Evolutionary conservation across 1,284 basidiomycete genomes (phyloP).

Genomic region (Trametes sp.): DNA sequence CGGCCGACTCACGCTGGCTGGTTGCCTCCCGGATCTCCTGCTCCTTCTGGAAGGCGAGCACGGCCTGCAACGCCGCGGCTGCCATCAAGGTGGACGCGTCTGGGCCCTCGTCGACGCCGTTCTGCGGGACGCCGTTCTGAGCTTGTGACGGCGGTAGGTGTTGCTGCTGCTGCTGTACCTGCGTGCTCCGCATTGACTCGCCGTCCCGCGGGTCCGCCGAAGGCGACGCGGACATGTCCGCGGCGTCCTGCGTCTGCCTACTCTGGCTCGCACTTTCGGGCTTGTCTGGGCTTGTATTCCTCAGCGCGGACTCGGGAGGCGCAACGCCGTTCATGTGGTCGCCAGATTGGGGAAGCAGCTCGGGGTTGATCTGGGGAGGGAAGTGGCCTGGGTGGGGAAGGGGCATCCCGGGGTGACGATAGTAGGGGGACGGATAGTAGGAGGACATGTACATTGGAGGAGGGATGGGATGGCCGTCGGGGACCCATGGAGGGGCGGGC

Average conservation of each 20-base stretch:
- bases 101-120: conserved; percentile 15
- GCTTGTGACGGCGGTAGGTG: too few species aligned
- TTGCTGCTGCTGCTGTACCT: conserved; percentile 2
- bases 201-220: conserved; percentile 46
- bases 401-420: conserved; percentile 47
- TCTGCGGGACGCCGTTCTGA: background rate
- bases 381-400: conserved; percentile 34
- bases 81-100: conserved; percentile 36
- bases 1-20: background rate
- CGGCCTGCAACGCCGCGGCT: conserved; percentile 37
- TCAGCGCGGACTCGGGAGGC: conserved; percentile 30
- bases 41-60: conserved; percentile 33
- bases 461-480: conserved; percentile 37
- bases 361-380: conserved; percentile 35
- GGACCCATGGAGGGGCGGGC: conserved; percentile 45
- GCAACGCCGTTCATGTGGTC: conserved; percentile 28
- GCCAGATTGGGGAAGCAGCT: conserved; percentile 30
- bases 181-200: conserved; percentile 36
- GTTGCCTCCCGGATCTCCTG: conserved; percentile 23
- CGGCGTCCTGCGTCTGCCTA: conserved; percentile 32
- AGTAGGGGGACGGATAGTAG: conserved; percentile 57
- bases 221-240: conserved; percentile 38
- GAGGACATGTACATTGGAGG: conserved; percentile 44
- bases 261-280: conserved; percentile 11
- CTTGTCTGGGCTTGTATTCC: conserved; percentile 23